These are phyloP conservation scores for Rhynchosporium graminicola DNA, from an alignment of 2,329 filamentous ascomycete species.

Conservation along the genomic window DNA sequence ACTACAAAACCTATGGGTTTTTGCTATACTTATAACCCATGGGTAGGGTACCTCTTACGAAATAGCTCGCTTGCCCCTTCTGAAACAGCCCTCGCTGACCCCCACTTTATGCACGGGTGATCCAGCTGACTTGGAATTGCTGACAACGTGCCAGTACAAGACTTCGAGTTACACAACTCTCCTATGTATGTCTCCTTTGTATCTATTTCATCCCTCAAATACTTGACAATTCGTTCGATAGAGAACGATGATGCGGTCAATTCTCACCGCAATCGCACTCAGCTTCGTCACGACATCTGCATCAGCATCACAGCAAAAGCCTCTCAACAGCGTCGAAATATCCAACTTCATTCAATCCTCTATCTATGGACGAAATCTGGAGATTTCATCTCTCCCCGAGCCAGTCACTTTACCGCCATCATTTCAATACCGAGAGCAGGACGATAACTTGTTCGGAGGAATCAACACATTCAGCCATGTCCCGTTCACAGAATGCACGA, in stretches of 20 bases:
- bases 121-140: background rate
- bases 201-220: background rate
- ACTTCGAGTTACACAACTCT: background rate
- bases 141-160: background rate
- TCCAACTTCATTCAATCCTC: constrained; percentile 30
- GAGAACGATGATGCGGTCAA: background rate
- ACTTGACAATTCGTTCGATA: background rate
- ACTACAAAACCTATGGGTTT: too few relatives aligned
- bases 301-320: constrained; percentile 15
- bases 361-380: constrained; percentile 23
- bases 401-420: constrained; percentile 31
- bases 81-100: background rate
- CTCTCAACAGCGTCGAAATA: background rate
- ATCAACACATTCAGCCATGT: constrained; percentile 38
- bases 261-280: background rate
- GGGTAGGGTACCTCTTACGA: too few relatives aligned
- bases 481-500: constrained; percentile 34
- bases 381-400: constrained; percentile 11
- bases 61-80: background rate
- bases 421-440: constrained; percentile 23
- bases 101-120: background rate
- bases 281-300: constrained; percentile 7
- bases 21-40: too few relatives aligned
- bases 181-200: background rate
- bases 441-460: constrained; percentile 21